Evolutionary conservation across 371 early-diverging fungal genomes (phyloP).

Genomic region (Apophysomyces ossiformis): DNA sequence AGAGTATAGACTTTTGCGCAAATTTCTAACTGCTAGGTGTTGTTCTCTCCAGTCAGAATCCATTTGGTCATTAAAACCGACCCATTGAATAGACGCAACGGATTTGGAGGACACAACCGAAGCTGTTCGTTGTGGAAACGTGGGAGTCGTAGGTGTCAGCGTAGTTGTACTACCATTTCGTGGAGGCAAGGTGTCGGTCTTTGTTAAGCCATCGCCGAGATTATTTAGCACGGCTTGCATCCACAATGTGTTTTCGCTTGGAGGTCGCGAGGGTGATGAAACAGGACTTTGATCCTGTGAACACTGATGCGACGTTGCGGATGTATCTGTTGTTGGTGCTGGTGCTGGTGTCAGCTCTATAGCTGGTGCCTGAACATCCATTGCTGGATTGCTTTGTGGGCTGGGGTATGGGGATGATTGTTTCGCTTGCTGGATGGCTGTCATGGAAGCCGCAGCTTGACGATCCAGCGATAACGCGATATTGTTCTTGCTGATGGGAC

Average conservation of each 20-base stretch:
- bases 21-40: conserved; percentile 39
- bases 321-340: neutral
- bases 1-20: conserved; percentile 9
- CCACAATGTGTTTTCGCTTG: conserved; percentile 6
- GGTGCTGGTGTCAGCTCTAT: conserved; percentile 2
- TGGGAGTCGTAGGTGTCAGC: conserved; percentile 3
- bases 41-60: conserved; percentile 27
- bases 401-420: neutral
- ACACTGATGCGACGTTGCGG: no score
- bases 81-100: conserved; percentile 44
- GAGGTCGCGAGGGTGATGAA: neutral
- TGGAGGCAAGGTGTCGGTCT: neutral
- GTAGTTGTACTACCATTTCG: neutral
- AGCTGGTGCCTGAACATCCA: neutral
- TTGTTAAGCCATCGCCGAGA: neutral
- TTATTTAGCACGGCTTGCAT: conserved; percentile 6
- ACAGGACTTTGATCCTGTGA: no score
- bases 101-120: conserved; percentile 20
- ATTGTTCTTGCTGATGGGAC: no score
- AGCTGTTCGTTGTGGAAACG: conserved; percentile 1
- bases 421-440: neutral
- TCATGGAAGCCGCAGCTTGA: neutral
- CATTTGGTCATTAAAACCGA: conserved; percentile 46
- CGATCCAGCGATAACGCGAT: neutral
- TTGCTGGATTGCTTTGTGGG: neutral